These are phyloP conservation scores for Saussurea involucrata DNA, from an alignment of 129 eudicot genomes.

Conservation along the genomic window DNA sequence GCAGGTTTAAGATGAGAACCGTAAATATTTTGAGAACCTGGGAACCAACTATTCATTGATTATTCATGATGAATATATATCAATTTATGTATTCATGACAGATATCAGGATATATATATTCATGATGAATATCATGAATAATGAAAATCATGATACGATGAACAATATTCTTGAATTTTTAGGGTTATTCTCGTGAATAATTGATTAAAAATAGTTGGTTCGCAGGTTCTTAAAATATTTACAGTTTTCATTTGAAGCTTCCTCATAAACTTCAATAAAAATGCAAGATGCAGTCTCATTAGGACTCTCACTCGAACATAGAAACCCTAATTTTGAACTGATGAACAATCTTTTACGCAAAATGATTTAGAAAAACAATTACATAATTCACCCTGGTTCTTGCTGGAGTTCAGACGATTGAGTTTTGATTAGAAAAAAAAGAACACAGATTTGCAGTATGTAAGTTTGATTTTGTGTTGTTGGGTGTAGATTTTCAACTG, in stretches of 20 bases:
- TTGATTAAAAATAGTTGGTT: background rate
- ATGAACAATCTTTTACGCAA: too few relatives aligned
- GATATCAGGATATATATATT: background rate
- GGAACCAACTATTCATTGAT: background rate
- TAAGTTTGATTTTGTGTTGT: background rate
- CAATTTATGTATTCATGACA: background rate
- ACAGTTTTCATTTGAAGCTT: background rate
- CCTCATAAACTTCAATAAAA: background rate
- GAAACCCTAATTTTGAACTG: background rate
- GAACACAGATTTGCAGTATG: background rate
- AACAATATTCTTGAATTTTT: background rate
- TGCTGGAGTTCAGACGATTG: background rate
- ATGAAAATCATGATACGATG: background rate
- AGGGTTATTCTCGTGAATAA: background rate
- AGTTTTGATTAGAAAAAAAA: background rate
- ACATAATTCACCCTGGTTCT: background rate
- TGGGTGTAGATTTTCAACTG: slow-evolving; percentile 54
- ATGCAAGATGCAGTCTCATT: background rate
- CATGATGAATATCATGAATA: background rate
- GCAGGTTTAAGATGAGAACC: background rate
- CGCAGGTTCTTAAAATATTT: background rate
- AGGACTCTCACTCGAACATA: background rate
- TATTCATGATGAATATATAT: background rate
- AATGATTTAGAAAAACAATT: too few relatives aligned
- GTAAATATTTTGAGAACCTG: background rate